Conservation (phyloP, 2,329 filamentous ascomycete genomes). For the Alternaria ventricosa region DNA sequence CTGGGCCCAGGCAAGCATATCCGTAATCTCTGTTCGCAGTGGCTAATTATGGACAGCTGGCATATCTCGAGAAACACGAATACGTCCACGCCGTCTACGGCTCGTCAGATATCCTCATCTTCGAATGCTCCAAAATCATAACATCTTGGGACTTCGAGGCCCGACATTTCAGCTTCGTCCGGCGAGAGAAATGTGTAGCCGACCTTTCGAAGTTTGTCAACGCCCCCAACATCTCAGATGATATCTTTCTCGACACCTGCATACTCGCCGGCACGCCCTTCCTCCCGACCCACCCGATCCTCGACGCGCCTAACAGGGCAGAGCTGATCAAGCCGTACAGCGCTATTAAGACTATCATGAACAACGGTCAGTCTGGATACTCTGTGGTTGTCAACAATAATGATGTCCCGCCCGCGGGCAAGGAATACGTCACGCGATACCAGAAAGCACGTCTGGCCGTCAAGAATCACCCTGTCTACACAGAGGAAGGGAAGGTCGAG, state of each 20-base stretch:
- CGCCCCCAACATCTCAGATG: slow-evolving; percentile 63
- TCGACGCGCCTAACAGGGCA: slow-evolving; percentile 66
- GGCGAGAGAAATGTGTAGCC: slow-evolving; percentile 73
- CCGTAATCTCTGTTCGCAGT: background rate
- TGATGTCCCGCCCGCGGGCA: slow-evolving; percentile 75
- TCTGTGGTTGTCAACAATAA: slow-evolving; percentile 78
- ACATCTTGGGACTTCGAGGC: slow-evolving; percentile 72
- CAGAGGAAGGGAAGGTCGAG: slow-evolving; percentile 75
- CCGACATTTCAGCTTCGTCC: slow-evolving; percentile 67
- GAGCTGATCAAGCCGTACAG: slow-evolving; percentile 70
- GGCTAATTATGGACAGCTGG: slow-evolving; percentile 61
- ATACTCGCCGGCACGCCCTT: slow-evolving; percentile 84
- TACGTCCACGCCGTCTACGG: slow-evolving; percentile 78
- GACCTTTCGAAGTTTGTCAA: slow-evolving; percentile 58
- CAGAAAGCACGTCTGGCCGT: slow-evolving; percentile 84
- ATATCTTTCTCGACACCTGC: slow-evolving; percentile 82
- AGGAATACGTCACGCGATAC: slow-evolving; percentile 84
- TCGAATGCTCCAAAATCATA: slow-evolving; percentile 79
- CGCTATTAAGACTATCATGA: slow-evolving; percentile 77
- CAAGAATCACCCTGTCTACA: slow-evolving; percentile 85
- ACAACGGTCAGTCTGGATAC: slow-evolving; percentile 70
- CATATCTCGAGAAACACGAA: slow-evolving; percentile 73
- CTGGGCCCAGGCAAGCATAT: slow-evolving; percentile 72
- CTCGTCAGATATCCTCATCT: slow-evolving; percentile 83
- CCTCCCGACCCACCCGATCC: slow-evolving; percentile 77